Conservation (phyloP, 306 rosid genomes). For the Glycine tomentella region DNA sequence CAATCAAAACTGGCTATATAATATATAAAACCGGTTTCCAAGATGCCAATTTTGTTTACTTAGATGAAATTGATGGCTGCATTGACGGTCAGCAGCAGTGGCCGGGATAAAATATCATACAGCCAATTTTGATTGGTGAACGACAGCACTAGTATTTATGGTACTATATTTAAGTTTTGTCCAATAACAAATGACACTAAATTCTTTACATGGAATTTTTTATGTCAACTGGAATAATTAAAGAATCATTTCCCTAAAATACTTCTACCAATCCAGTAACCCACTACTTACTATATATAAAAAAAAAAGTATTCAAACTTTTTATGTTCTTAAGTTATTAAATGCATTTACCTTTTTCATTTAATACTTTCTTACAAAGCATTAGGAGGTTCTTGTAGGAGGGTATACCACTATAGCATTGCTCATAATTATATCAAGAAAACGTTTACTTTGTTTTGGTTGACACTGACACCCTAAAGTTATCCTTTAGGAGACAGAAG, state of each 20-base stretch:
- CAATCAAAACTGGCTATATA: not conserved
- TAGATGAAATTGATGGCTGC: not conserved
- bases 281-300: not conserved
- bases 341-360: not conserved
- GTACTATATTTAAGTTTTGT: not conserved
- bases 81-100: not conserved
- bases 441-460: constrained; percentile 25
- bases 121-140: not conserved
- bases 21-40: not conserved
- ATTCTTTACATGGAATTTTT: constrained; percentile 10
- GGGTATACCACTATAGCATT: not conserved
- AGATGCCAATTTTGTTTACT: not conserved
- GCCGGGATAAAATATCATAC: not conserved
- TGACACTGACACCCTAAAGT: constrained; percentile 39
- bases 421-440: constrained; percentile 4
- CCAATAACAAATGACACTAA: not conserved
- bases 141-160: not conserved
- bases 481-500: constrained; percentile 45
- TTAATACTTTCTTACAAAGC: not conserved
- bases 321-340: not conserved
- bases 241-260: not conserved
- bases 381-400: not conserved
- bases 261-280: not conserved
- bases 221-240: constrained; percentile 19
- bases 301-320: not conserved